Base-by-base conservation (phyloP, 768 basidiomycete species). In the Mrakia frigida region DNA sequence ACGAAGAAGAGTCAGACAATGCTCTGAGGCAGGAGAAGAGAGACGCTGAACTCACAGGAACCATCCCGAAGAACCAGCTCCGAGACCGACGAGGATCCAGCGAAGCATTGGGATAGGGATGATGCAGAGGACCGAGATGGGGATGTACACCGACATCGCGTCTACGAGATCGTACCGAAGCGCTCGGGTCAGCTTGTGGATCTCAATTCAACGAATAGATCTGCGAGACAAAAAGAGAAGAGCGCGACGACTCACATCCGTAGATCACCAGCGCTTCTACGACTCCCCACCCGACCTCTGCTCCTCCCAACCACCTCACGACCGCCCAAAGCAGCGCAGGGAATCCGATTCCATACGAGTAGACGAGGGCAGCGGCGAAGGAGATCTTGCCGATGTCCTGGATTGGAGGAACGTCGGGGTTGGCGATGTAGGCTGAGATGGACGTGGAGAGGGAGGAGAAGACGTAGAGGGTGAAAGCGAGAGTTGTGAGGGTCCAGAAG, bases 401-500 rank as follows among this genome's bases (percentile, higher is more conserved):
- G 89, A 89, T 50, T 86, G 86, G 31, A 84, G 84, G 35, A 87
- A 84, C 60, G 43, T 79, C 78, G 0, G 82, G 74, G 18, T 79
- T 75, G 39, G 92, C 91, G 56, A 98, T 88, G 84, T 94, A 98
- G n/a, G 89, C 87, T 2, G 91, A 86, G 79, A 98, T 90, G 67
- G 93, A 93, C 23, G 92, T 89, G 11, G 91, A 92, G 53, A 98
- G 90, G 46, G 92, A 94, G 1, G 96, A 97, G 35, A 92, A 95
- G 76, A 97, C 88, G 86, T 95, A 98, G 77, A 98, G 89, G 0
- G 90, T 87, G 82, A 98, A 93, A 61, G 97, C 91, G 78, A 99
- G 89, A 0, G 96, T 98, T 1, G 94, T 96, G 52, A 97, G 87
- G 0, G 95, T 93, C 96, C 96, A 99, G 86, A 99, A 98, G 1